Conservation (phyloP, 1,139 yeast species). For the Hemisphaericaspora xylanilytica region DNA sequence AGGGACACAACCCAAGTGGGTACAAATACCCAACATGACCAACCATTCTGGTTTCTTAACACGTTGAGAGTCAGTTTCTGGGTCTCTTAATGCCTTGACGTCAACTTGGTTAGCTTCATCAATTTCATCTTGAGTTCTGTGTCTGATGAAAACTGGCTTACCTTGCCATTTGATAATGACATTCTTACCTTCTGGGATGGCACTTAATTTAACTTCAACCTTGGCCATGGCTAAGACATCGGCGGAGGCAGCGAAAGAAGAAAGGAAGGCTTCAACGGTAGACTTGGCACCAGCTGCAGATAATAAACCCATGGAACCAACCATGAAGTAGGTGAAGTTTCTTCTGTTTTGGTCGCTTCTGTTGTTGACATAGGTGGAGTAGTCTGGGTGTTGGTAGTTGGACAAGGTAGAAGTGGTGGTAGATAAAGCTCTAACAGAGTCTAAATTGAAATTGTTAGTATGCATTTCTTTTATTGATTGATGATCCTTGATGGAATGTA, state of each 20-base stretch:
- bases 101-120: conserved; percentile 90
- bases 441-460: conserved; percentile 18
- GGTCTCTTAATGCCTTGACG: conserved; percentile 79
- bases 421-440: conserved; percentile 39
- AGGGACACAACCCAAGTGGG: conserved; percentile 99
- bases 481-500: neutral
- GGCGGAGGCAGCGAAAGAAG: conserved; percentile 96
- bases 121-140: conserved; percentile 91
- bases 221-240: conserved; percentile 99
- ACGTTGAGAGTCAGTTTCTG: conserved; percentile 90
- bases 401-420: conserved; percentile 54
- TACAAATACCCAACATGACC: conserved; percentile 98
- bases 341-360: conserved; percentile 70
- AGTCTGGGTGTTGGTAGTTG: conserved; percentile 92
- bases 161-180: conserved; percentile 99
- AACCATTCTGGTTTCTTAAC: conserved; percentile 98
- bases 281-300: conserved; percentile 98
- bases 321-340: conserved; percentile 94
- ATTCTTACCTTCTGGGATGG: conserved; percentile 97
- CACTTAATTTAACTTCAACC: conserved; percentile 92
- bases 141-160: conserved; percentile 99
- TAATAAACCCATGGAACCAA: conserved; percentile 92
- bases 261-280: conserved; percentile 92
- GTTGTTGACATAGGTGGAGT: conserved; percentile 75
- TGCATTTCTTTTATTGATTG: neutral